phyloP scores from a whole-genome alignment of 1,284 basidiomycete species.

The Puccinia polysora region DNA sequence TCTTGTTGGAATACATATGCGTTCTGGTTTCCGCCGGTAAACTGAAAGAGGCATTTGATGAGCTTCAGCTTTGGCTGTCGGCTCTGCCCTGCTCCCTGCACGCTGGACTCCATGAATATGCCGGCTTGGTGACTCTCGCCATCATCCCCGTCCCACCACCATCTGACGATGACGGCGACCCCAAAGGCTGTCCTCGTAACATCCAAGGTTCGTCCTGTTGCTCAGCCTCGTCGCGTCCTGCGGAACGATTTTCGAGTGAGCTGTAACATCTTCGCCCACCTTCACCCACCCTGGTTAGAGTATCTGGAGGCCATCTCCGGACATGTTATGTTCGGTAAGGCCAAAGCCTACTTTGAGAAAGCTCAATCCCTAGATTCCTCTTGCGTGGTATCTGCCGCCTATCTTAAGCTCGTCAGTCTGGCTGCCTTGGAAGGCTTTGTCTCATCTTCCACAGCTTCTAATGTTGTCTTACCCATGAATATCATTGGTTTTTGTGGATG shows the following conservation, averaged over 20 bases:
- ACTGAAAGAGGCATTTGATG: conserved; percentile 12
- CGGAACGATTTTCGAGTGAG: background rate
- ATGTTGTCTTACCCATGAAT: too few relatives aligned
- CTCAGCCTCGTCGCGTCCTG: background rate
- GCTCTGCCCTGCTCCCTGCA: conserved; percentile 17
- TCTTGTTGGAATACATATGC: conserved; percentile 31
- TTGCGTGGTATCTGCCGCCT: conserved; percentile 1
- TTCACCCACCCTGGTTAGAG: background rate
- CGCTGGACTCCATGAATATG: conserved; percentile 33
- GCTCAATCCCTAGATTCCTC: conserved; percentile 19
- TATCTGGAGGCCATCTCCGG: conserved; percentile 21
- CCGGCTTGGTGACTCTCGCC: conserved; percentile 9
- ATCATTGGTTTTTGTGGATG: too few relatives aligned
- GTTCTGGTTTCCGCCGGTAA: background rate
- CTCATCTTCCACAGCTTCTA: too few relatives aligned
- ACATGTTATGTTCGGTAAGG: background rate
- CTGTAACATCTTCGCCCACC: too few relatives aligned
- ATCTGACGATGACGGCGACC: conserved; percentile 5
- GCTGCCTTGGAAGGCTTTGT: background rate
- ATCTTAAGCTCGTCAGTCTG: conserved; percentile 36
- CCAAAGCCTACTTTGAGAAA: conserved; percentile 29
- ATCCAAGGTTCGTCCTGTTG: background rate
- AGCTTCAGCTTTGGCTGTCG: conserved; percentile 20
- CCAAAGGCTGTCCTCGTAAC: background rate
- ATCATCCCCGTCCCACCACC: background rate